Base-by-base conservation (phyloP, 768 basidiomycete genomes). In the Austroboletus eburneus region DNA sequence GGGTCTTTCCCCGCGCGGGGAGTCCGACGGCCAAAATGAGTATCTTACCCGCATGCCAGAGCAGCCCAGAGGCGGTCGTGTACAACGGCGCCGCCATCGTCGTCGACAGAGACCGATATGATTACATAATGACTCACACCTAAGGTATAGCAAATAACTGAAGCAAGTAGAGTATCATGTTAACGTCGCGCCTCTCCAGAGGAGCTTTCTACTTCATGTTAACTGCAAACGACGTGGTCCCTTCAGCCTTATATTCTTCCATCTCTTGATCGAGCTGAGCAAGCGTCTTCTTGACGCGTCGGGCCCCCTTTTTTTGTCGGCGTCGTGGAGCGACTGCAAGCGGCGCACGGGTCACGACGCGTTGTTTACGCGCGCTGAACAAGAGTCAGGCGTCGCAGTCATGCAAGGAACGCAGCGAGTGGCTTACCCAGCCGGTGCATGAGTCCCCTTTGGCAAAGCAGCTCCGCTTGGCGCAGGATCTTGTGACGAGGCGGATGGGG, bases 1-100 rank as follows among this genome's bases (percentile, higher is more conserved):
- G 96, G 0, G 96, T 99, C 71, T 96, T 96, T 27, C 93, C 92
- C 43, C 92, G 80, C 1, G 95, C 94, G 37, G 94, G 94, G 3
- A 98, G 75, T 9, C 95, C 95, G 45, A 97, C 87, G 17, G 93
- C 91, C 47, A 93, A 73, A 38, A 96, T 85, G 20, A 98, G 74
- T 62, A 98, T 96, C 71, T 97, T 92, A 55, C 95, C 95, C 9
- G 94, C 94, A 65, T 92, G 90, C 62, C 84, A 92, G 34, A 92
- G 79, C 22, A 90, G 75, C 12, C 87, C 87, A 44, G 87, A 90
- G 36, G 79, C 91, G 9, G 94, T 98, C 7, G 89, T 92, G 66
- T 96, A 98, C 38, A 98, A 71, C 3, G 94, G 94, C n/a, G 93
- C 94, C 14, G 87, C 91, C 93, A 95, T 59, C 10, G 14, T 9